Percentiles rank a stretch among this genome's conserved stretches.
Conservation (phyloP, 495 filamentous ascomycete species). For the Penicillium malachiteum region DNA sequence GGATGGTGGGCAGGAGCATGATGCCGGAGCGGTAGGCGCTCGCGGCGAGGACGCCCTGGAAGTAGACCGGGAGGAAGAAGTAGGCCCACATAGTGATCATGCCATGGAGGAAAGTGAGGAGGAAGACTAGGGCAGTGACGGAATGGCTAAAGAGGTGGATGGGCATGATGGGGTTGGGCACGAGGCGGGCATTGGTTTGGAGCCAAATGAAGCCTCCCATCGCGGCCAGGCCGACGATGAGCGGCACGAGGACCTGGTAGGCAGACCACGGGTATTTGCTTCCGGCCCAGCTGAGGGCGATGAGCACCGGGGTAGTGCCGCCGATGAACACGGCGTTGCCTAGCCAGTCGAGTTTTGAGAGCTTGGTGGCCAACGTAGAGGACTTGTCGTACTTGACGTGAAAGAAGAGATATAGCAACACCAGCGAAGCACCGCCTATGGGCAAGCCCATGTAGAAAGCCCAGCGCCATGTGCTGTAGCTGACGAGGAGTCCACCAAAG, state of each 20-base stretch:
- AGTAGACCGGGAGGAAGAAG: slow-evolving; percentile 51
- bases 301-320: slow-evolving; percentile 42
- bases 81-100: slow-evolving; percentile 31
- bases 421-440: slow-evolving; percentile 3
- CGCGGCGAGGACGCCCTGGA: slow-evolving; percentile 38
- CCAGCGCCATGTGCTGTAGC: slow-evolving; percentile 32
- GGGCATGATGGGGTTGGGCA: slow-evolving; percentile 18
- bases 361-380: no score
- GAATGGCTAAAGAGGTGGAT: slow-evolving; percentile 17
- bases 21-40: slow-evolving; percentile 18
- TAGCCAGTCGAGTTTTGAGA: slow-evolving; percentile 46
- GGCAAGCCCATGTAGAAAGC: slow-evolving; percentile 34
- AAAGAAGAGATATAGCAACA: no score
- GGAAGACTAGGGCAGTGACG: slow-evolving; percentile 15
- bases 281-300: slow-evolving; percentile 53
- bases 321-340: slow-evolving; percentile 49
- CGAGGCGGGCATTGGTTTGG: background rate
- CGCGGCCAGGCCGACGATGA: slow-evolving; percentile 34
- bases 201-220: slow-evolving; percentile 16
- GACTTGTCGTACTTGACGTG: no score
- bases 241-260: no score
- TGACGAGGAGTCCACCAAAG: slow-evolving; percentile 25
- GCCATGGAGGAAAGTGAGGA: slow-evolving; percentile 17
- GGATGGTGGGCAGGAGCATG: slow-evolving; percentile 1
- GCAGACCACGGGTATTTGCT: slow-evolving; percentile 51